Conservation (phyloP, 1,139 yeast genomes). For the Taphrina wiesneri region DNA sequence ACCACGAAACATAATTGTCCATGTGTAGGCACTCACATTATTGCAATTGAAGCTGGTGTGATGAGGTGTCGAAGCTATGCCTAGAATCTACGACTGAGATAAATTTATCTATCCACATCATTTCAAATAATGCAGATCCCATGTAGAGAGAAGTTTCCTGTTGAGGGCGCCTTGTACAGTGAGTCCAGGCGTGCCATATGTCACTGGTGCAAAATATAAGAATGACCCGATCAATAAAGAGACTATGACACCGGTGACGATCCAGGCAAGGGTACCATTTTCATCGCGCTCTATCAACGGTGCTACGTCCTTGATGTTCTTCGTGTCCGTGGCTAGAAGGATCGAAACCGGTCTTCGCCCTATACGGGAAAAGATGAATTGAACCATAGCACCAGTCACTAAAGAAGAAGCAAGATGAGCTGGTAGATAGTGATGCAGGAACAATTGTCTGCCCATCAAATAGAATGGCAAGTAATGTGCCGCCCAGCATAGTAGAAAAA, state of each 20-base stretch:
- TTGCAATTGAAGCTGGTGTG: too few relatives aligned
- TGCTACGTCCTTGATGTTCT: background rate
- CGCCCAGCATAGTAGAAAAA: slow-evolving; percentile 82
- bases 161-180: slow-evolving; percentile 62
- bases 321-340: slow-evolving; percentile 12
- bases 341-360: slow-evolving; percentile 20
- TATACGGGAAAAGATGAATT: slow-evolving; percentile 61
- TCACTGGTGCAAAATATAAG: slow-evolving; percentile 74
- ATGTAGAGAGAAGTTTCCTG: slow-evolving; percentile 74
- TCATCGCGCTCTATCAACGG: slow-evolving; percentile 18
- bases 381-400: slow-evolving; percentile 78
- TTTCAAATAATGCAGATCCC: slow-evolving; percentile 81
- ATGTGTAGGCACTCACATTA: too few relatives aligned
- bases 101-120: slow-evolving; percentile 43
- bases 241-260: slow-evolving; percentile 46
- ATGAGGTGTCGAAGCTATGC: background rate
- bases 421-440: slow-evolving; percentile 92
- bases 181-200: slow-evolving; percentile 75
- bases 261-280: slow-evolving; percentile 11
- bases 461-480: slow-evolving; percentile 89
- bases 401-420: slow-evolving; percentile 90
- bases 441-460: slow-evolving; percentile 89
- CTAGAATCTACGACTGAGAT: background rate
- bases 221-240: slow-evolving; percentile 63
- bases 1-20: too few relatives aligned